Evolutionary conservation across 78 protist species (phyloP).

Genomic region (Dictyostelium intermedium): DNA sequence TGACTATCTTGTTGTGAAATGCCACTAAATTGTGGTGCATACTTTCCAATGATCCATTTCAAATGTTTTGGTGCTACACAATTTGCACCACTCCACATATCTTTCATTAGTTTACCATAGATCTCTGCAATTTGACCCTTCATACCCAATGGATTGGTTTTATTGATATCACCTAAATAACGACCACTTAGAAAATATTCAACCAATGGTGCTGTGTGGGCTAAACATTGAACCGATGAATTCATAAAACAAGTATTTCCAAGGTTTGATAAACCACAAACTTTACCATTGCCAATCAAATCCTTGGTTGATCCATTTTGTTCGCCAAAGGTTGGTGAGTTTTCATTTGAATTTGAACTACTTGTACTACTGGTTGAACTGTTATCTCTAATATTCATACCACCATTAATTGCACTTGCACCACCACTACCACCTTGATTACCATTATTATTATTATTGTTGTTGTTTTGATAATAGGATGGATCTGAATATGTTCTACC

Average conservation of each 20-base stretch:
- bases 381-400: background rate
- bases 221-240: slow-evolving; percentile 92
- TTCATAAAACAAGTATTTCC: slow-evolving; percentile 97
- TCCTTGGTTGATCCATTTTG: background rate
- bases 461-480: background rate
- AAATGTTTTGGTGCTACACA: slow-evolving; percentile 82
- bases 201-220: slow-evolving; percentile 74
- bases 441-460: background rate
- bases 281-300: background rate
- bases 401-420: background rate
- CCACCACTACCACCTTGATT: background rate
- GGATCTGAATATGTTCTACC: background rate
- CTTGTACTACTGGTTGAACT: background rate
- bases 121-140: slow-evolving; percentile 89
- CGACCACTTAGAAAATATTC: slow-evolving; percentile 79
- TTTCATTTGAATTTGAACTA: slow-evolving; percentile 14
- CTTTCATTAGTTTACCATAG: slow-evolving; percentile 83
- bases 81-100: slow-evolving; percentile 85
- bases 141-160: slow-evolving; percentile 88
- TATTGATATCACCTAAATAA: slow-evolving; percentile 81
- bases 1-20: slow-evolving; percentile 93
- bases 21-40: slow-evolving; percentile 90
- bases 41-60: slow-evolving; percentile 84
- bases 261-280: slow-evolving; percentile 75
- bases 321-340: background rate